Conservation (phyloP, 169 alveolate species). For the Sarcocystis neurona region DNA sequence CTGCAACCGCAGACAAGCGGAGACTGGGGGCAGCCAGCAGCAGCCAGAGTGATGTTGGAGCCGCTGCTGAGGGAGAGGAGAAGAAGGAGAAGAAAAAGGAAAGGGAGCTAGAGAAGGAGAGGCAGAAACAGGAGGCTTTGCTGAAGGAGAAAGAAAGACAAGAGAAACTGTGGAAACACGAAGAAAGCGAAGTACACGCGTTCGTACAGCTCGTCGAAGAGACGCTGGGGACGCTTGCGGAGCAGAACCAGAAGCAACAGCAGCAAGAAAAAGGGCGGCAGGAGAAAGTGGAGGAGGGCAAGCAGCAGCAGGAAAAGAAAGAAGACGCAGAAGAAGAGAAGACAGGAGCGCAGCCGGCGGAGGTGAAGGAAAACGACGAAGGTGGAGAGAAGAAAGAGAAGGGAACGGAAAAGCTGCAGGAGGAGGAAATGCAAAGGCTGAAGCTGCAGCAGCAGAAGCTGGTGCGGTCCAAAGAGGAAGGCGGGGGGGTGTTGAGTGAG, state of each 20-base stretch:
- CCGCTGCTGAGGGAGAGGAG: too few species aligned
- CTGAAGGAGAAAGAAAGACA: too few species aligned
- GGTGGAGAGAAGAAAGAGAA: slow-evolving; percentile 20
- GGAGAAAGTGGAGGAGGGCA: too few species aligned
- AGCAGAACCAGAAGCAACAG: not conserved
- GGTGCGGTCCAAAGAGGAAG: not conserved
- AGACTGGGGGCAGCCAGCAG: too few species aligned
- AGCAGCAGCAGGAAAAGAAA: too few species aligned
- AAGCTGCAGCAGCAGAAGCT: not conserved
- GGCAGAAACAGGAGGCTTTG: too few species aligned
- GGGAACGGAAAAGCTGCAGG: not conserved
- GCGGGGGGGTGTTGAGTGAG: not conserved
- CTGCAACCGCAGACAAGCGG: not conserved
- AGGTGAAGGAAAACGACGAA: too few species aligned
- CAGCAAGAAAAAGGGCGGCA: not conserved
- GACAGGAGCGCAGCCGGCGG: not conserved
- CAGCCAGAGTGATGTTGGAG: too few species aligned
- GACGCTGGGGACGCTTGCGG: not conserved
- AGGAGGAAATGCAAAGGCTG: not conserved
- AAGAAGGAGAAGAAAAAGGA: too few species aligned
- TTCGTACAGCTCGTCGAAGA: too few species aligned
- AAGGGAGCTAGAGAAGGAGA: too few species aligned
- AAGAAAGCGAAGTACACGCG: too few species aligned
- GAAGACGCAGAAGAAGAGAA: slow-evolving; percentile 20
- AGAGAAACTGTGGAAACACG: not conserved